Conservation (phyloP, 495 filamentous ascomycete species). For the Trichoderma asperelloides region DNA sequence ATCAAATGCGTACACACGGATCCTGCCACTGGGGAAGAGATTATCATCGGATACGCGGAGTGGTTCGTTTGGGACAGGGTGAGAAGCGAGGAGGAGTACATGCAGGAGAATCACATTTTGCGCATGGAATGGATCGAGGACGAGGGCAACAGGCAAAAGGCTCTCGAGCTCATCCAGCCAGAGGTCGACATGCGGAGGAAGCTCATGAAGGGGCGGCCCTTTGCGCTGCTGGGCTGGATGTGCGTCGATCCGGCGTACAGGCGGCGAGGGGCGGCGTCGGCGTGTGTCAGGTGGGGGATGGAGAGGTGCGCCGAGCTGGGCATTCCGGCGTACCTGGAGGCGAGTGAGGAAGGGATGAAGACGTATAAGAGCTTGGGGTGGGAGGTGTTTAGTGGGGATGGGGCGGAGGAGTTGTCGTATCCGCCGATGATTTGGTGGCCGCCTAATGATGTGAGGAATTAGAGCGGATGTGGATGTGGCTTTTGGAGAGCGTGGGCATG, state of each 20-base stretch:
- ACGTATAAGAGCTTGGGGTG: neutral
- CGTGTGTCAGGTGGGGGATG: neutral
- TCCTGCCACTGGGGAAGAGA: neutral
- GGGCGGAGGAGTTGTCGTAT: neutral
- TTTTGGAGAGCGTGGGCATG: neutral
- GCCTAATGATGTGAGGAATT: neutral
- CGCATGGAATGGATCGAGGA: neutral
- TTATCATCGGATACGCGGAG: neutral
- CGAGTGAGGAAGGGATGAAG: constrained; percentile 5
- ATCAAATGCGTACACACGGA: neutral
- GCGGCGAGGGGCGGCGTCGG: neutral
- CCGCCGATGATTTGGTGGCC: constrained; percentile 7
- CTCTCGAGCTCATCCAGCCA: neutral
- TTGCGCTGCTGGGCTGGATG: neutral
- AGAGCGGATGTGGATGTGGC: constrained; percentile 20
- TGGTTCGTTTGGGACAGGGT: neutral
- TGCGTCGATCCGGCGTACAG: neutral
- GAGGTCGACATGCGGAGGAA: neutral
- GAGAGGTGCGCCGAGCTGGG: neutral
- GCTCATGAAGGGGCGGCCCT: neutral
- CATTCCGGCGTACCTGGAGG: neutral
- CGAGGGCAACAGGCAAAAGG: neutral
- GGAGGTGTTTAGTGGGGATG: neutral
- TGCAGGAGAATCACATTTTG: neutral
- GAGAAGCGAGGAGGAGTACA: neutral